A percentile compares a stretch with the other conserved stretches of the same genome.
Evolutionary conservation across 805 yeast species (phyloP).

Genomic region (Isabelozyma pseudorhagii): DNA sequence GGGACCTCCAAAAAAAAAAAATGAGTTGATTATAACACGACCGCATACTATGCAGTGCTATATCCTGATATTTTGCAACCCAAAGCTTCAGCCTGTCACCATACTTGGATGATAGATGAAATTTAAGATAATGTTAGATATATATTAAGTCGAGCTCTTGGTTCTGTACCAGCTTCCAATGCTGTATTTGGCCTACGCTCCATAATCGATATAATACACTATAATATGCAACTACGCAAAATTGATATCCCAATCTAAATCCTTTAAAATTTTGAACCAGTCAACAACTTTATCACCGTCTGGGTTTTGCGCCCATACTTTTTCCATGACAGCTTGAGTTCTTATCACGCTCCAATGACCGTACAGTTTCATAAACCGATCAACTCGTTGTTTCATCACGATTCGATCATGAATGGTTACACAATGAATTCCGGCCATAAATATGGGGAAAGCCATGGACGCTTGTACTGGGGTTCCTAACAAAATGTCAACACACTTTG

Average conservation of each 20-base stretch:
- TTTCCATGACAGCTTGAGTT: slow-evolving; percentile 41
- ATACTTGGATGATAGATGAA: neutral
- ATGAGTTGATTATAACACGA: neutral
- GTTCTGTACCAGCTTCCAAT: neutral
- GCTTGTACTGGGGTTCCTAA: slow-evolving; percentile 69
- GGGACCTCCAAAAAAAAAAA: neutral
- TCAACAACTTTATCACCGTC: slow-evolving; percentile 62
- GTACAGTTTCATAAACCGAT: slow-evolving; percentile 57
- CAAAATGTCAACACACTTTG: slow-evolving; percentile 56
- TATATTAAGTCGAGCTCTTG: neutral
- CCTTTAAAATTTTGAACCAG: slow-evolving; percentile 67
- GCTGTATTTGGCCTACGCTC: neutral
- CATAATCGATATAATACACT: neutral
- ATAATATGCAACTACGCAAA: slow-evolving; percentile 47
- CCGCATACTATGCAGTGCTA: neutral
- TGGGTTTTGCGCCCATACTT: slow-evolving; percentile 47
- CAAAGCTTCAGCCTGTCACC: neutral
- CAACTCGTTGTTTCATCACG: slow-evolving; percentile 51
- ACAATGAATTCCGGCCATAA: slow-evolving; percentile 73
- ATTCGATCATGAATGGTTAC: slow-evolving; percentile 49
- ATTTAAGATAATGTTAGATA: neutral
- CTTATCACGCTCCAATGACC: slow-evolving; percentile 60
- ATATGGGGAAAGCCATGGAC: slow-evolving; percentile 71
- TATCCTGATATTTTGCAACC: neutral
- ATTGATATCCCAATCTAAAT: slow-evolving; percentile 73